A percentile compares a stretch with the other conserved stretches of the same genome.
Conservation (phyloP, 495 filamentous ascomycete species). For the Chaetomium tenue region DNA sequence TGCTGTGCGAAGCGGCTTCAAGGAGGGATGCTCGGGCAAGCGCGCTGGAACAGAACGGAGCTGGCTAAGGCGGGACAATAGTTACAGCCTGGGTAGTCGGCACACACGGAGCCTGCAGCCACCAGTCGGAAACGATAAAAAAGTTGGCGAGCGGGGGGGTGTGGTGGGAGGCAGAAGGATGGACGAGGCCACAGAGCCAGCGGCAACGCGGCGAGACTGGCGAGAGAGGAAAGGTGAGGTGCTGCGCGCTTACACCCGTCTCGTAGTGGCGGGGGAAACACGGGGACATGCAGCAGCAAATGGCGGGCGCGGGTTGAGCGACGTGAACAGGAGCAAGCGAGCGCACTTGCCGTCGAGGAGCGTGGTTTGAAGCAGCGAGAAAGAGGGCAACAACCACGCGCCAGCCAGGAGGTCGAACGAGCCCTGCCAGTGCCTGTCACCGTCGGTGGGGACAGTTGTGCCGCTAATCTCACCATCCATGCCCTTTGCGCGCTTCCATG, state of each 20-base stretch:
- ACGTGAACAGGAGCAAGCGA: conserved; percentile 20
- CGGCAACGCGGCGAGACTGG: conserved; percentile 17
- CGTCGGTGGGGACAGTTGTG: conserved; percentile 26
- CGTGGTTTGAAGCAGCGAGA: conserved; percentile 25
- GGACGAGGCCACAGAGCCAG: conserved; percentile 17
- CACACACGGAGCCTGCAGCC: neutral
- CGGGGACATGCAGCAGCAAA: conserved; percentile 18
- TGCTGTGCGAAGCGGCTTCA: conserved; percentile 21
- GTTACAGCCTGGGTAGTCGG: neutral
- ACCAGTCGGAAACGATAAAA: conserved; percentile 7
- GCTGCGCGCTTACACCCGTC: conserved; percentile 23
- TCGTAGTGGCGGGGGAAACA: conserved; percentile 3
- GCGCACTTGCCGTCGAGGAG: conserved; percentile 18
- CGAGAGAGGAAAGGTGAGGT: conserved; percentile 17
- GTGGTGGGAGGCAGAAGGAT: conserved; percentile 5
- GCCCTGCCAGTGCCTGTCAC: conserved; percentile 6
- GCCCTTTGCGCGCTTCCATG: conserved; percentile 19
- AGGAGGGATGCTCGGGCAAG: conserved; percentile 1
- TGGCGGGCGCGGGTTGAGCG: conserved; percentile 4
- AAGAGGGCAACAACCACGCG: conserved; percentile 23
- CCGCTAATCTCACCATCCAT: conserved; percentile 27
- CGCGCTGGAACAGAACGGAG: conserved; percentile 9
- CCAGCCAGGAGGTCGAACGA: conserved; percentile 15
- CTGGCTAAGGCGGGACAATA: conserved; percentile 1
- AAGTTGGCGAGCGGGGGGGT: neutral